A percentile compares a stretch with the other conserved stretches of the same genome.
phyloP scores from a whole-genome alignment of 345 rosid genomes.

The Eucalyptus erythrocorys region DNA sequence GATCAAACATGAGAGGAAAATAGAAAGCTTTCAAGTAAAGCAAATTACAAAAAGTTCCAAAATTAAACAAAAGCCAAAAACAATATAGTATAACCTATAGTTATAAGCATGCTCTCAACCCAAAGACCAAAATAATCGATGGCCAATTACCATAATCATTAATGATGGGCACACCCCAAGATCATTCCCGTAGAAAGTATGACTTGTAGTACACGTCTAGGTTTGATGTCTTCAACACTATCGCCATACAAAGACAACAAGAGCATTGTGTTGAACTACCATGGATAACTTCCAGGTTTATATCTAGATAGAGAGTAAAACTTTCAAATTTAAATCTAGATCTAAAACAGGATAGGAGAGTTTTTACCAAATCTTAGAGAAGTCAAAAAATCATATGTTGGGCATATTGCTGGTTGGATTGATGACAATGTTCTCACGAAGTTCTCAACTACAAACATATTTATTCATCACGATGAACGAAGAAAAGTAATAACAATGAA shows the following conservation, averaged over 20 bases:
- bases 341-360: not conserved
- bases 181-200: not conserved
- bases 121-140: not conserved
- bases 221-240: not conserved
- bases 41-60: not conserved
- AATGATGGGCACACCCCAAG: not conserved
- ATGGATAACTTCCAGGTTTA: too few species aligned
- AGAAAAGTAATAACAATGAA: not conserved
- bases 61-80: not conserved
- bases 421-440: not conserved
- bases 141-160: fast-evolving
- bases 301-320: not conserved
- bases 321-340: not conserved
- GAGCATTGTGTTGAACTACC: not conserved
- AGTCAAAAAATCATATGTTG: not conserved
- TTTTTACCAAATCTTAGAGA: too few species aligned
- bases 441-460: not conserved
- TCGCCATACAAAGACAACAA: not conserved
- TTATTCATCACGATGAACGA: not conserved
- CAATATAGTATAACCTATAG: not conserved
- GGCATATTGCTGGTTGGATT: not conserved
- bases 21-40: not conserved
- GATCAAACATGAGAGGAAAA: not conserved
- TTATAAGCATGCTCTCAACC: not conserved
- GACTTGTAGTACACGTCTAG: not conserved